Evolutionary conservation across 1,284 basidiomycete genomes (phyloP).

Genomic region (Puccinia coronata): DNA sequence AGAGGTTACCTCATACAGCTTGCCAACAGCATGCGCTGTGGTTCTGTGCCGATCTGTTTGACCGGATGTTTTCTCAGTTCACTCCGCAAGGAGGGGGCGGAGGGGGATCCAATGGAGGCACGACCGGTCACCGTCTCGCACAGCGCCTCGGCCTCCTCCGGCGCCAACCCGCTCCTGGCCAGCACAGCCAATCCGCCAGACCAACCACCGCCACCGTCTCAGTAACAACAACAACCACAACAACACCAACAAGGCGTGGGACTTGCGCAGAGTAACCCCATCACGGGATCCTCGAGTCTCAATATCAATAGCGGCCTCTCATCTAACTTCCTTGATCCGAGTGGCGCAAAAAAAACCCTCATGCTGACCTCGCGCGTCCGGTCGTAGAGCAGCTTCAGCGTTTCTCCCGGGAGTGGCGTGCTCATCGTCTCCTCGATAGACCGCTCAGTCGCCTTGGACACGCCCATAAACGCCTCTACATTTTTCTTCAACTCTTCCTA

Average conservation of each 20-base stretch:
- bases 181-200: background rate
- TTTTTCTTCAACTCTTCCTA: constrained; percentile 66
- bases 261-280: no score
- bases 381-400: constrained; percentile 78
- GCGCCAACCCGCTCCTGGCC: background rate
- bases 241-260: constrained; percentile 15
- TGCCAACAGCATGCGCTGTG: constrained; percentile 48
- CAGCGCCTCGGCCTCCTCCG: constrained; percentile 6
- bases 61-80: constrained; percentile 50
- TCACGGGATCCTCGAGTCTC: no score
- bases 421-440: constrained; percentile 74
- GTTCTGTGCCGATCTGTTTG: constrained; percentile 49
- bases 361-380: constrained; percentile 62
- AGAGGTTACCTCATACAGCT: constrained; percentile 45
- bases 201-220: background rate
- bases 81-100: constrained; percentile 20
- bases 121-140: background rate
- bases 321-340: no score
- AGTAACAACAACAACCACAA: constrained; percentile 28
- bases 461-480: constrained; percentile 73
- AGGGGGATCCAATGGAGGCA: background rate
- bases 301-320: no score
- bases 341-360: no score
- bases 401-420: constrained; percentile 86
- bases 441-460: constrained; percentile 66